phyloP scores from a whole-genome alignment of 164 flowering plant species.

The Akebia trifoliata region DNA sequence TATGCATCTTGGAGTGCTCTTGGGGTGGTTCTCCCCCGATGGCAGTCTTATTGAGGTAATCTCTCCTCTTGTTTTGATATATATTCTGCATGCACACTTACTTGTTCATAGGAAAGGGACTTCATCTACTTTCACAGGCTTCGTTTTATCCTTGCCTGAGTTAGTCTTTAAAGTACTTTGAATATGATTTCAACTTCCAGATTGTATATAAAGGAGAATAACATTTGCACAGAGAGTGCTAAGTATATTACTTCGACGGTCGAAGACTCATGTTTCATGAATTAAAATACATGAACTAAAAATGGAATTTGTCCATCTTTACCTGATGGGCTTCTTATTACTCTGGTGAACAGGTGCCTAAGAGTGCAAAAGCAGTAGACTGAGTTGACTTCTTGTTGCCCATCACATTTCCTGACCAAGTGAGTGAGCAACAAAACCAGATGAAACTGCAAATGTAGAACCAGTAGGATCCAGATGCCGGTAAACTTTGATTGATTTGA shows the following conservation, averaged over 20 bases:
- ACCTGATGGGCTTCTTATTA: no score
- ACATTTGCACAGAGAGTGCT: slow-evolving; percentile 68
- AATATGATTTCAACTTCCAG: slow-evolving; percentile 47
- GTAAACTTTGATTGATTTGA: no score
- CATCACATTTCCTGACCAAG: slow-evolving; percentile 12
- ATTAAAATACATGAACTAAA: slow-evolving; percentile 27
- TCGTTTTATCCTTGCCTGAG: slow-evolving; percentile 4
- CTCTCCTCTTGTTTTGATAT: neutral
- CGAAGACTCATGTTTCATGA: slow-evolving; percentile 86
- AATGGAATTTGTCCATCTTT: slow-evolving; percentile 34
- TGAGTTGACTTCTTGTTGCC: slow-evolving; percentile 21
- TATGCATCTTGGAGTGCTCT: slow-evolving; percentile 79
- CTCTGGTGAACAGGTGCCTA: no score
- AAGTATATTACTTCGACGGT: slow-evolving; percentile 78
- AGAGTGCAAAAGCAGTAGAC: slow-evolving; percentile 55
- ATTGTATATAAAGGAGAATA: slow-evolving; percentile 78
- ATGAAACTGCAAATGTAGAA: neutral
- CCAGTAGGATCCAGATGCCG: no score
- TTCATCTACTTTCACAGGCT: no score
- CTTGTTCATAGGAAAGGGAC: no score
- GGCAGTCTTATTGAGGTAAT: slow-evolving; percentile 55
- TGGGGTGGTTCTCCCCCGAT: slow-evolving; percentile 82
- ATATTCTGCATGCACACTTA: no score
- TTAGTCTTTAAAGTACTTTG: slow-evolving; percentile 30
- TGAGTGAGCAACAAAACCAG: slow-evolving; percentile 10